These are phyloP conservation scores for Beauveria brongniartii DNA, from an alignment of 2,329 filamentous ascomycete species.

Conservation along the genomic window DNA sequence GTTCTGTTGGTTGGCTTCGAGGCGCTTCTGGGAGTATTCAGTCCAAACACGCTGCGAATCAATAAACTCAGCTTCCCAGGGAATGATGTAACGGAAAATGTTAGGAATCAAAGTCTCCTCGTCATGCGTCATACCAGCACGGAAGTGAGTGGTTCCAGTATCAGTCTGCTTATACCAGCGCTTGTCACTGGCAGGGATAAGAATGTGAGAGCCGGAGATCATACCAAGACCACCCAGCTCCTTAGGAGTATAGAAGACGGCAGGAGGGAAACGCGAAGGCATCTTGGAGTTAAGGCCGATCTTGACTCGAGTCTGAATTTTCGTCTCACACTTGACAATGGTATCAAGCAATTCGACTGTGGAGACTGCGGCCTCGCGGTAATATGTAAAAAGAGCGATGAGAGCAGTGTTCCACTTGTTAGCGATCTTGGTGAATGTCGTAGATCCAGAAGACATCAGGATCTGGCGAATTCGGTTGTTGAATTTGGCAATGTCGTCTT, in stretches of 20 bases:
- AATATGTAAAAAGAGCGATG: slow-evolving; percentile 97
- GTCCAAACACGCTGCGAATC: slow-evolving; percentile 99
- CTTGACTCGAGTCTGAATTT: slow-evolving; percentile 98
- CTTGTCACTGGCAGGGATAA: slow-evolving; percentile 96
- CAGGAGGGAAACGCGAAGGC: slow-evolving; percentile 96
- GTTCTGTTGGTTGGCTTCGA: slow-evolving; percentile 96
- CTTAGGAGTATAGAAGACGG: slow-evolving; percentile 98
- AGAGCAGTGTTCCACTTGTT: slow-evolving; percentile 99
- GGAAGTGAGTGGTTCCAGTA: slow-evolving; percentile 92
- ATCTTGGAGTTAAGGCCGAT: slow-evolving; percentile 99
- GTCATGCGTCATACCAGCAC: slow-evolving; percentile 95
- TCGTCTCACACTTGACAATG: slow-evolving; percentile 98
- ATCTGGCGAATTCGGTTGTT: slow-evolving; percentile 98
- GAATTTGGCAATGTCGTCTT: slow-evolving; percentile 97
- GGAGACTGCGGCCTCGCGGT: slow-evolving; percentile 92
- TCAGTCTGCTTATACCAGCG: slow-evolving; percentile 98
- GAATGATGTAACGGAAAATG: slow-evolving; percentile 98
- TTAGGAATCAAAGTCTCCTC: slow-evolving; percentile 97
- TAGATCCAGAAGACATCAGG: slow-evolving; percentile 98
- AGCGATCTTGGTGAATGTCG: slow-evolving; percentile 98
- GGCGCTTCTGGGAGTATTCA: slow-evolving; percentile 94
- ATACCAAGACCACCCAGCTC: slow-evolving; percentile 94
- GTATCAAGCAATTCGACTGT: slow-evolving; percentile 91
- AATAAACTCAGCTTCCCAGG: slow-evolving; percentile 98
- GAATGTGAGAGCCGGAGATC: slow-evolving; percentile 97